These are phyloP conservation scores for Nematocida ausubeli DNA, from an alignment of 371 early-diverging fungal genomes.

Conservation along the genomic window DNA sequence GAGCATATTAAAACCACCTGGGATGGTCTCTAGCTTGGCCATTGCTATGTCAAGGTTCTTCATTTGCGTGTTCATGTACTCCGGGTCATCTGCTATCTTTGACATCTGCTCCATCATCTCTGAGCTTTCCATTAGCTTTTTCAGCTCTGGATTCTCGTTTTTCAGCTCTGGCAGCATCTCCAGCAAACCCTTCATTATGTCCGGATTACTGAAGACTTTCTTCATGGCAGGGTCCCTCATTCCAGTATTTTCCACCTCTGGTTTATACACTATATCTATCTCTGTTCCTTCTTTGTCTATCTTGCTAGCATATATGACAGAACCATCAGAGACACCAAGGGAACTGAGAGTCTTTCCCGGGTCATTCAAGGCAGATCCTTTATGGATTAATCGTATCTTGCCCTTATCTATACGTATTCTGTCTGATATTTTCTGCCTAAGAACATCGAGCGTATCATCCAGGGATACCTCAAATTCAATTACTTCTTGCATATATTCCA, in stretches of 20 bases:
- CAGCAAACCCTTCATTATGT: slow-evolving; percentile 63
- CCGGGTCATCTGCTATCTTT: slow-evolving; percentile 63
- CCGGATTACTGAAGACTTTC: slow-evolving; percentile 65
- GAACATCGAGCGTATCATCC: slow-evolving; percentile 48
- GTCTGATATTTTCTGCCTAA: slow-evolving; percentile 61
- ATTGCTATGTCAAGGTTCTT: slow-evolving; percentile 68
- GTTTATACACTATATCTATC: slow-evolving; percentile 36
- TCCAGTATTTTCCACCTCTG: background rate
- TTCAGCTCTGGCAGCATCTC: slow-evolving; percentile 66
- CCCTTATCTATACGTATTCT: slow-evolving; percentile 36
- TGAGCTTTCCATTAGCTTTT: slow-evolving; percentile 63
- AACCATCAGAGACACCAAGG: slow-evolving; percentile 34
- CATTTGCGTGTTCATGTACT: slow-evolving; percentile 67
- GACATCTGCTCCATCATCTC: slow-evolving; percentile 66
- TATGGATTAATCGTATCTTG: slow-evolving; percentile 48
- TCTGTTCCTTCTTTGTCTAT: slow-evolving; percentile 13
- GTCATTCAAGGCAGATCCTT: slow-evolving; percentile 55
- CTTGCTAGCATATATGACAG: slow-evolving; percentile 54
- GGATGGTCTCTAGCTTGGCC: slow-evolving; percentile 68
- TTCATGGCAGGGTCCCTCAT: slow-evolving; percentile 64
- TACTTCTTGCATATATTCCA: slow-evolving; percentile 54
- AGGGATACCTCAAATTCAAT: slow-evolving; percentile 51
- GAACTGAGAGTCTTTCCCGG: slow-evolving; percentile 54
- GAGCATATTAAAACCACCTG: slow-evolving; percentile 68
- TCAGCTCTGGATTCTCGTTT: slow-evolving; percentile 64